Base-by-base conservation (phyloP, 2,329 filamentous ascomycete genomes). In the Sporothrix humicola region DNA sequence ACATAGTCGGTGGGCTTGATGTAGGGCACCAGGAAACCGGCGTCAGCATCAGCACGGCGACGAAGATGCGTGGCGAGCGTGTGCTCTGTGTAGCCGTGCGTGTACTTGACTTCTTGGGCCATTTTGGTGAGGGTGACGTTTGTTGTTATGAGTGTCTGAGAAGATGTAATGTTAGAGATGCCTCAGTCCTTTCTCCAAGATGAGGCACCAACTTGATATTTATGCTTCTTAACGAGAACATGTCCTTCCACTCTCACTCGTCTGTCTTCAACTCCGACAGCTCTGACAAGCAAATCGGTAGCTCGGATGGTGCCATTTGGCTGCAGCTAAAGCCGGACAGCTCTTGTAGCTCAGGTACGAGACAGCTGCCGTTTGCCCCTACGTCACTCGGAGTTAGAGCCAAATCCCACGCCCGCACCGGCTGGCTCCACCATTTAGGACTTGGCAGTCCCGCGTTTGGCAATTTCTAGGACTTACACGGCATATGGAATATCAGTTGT, bases 21-120 rank as follows among this genome's bases (percentile, higher is more conserved):
- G 71, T 82, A 78, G 0, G 83, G 82, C 0, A 86, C 72, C 0
- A 87, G 78, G 76, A 85, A 82, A n/a, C 79, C 78, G 3, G 84
- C 85, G 73, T 82, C 83, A 42, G 82, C 81, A 42, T 84, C 81
- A 4, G 81, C 84, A 1, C 83, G 86, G 20, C 85, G 83, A 76
- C 79, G 78, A 17, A 78, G 78, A 77, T 85, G 84, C 12, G 79
- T 82, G 48, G 79, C 77, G 5, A 82, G 76, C 3, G 82, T 82
- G 46, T 79, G 79, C 46, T 66, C 61, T 0, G 61, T 59, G 42
- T 72, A 44, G 37, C 61, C 52, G 59, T 72, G 71, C 26, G 59
- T 69, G 63, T 72, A 72, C 23, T 50, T 65, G 69, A 37, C 42
- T 3, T 63, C 69, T 13, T 65, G 37, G 54, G 69, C 31, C 69